Evolutionary conservation across 805 yeast species (phyloP).

Genomic region (Starmerella stigmatis): DNA sequence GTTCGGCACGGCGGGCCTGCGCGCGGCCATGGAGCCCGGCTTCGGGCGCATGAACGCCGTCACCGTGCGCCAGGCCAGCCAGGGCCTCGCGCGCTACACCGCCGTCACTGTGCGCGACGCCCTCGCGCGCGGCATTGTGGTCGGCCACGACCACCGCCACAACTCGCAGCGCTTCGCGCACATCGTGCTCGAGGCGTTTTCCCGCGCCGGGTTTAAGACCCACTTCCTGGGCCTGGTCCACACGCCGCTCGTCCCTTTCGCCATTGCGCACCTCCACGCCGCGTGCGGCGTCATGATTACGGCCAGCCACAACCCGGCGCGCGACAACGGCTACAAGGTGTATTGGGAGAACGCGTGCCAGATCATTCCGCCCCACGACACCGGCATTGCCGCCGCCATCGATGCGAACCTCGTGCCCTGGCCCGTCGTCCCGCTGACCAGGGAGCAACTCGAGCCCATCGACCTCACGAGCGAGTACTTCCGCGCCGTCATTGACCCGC

Average conservation of each 20-base stretch:
- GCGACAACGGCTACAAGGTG: conserved; percentile 87
- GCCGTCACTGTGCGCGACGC: conserved; percentile 28
- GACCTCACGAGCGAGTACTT: conserved; percentile 9
- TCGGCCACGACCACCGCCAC: conserved; percentile 88
- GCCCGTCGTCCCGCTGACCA: conserved; percentile 21
- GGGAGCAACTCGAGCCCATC: neutral
- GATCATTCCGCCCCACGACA: conserved; percentile 86
- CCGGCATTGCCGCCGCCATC: conserved; percentile 56
- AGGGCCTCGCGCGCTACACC: conserved; percentile 33
- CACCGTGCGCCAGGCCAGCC: conserved; percentile 77
- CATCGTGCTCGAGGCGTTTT: conserved; percentile 64
- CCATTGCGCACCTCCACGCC: conserved; percentile 52
- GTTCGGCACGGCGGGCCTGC: conserved; percentile 90
- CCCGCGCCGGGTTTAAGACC: conserved; percentile 58
- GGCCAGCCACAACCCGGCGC: conserved; percentile 35
- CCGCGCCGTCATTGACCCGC: conserved; percentile 10
- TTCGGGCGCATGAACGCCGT: conserved; percentile 80
- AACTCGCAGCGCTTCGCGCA: conserved; percentile 72
- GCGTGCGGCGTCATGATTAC: conserved; percentile 80
- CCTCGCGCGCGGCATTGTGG: conserved; percentile 42
- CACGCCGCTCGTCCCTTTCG: conserved; percentile 89
- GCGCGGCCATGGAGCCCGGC: conserved; percentile 86
- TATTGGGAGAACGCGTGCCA: conserved; percentile 93
- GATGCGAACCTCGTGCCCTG: conserved; percentile 52
- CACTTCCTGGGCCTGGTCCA: conserved; percentile 42